Conservation (phyloP, 1,139 yeast genomes). For the Barnettozyma hawaiiensis region DNA sequence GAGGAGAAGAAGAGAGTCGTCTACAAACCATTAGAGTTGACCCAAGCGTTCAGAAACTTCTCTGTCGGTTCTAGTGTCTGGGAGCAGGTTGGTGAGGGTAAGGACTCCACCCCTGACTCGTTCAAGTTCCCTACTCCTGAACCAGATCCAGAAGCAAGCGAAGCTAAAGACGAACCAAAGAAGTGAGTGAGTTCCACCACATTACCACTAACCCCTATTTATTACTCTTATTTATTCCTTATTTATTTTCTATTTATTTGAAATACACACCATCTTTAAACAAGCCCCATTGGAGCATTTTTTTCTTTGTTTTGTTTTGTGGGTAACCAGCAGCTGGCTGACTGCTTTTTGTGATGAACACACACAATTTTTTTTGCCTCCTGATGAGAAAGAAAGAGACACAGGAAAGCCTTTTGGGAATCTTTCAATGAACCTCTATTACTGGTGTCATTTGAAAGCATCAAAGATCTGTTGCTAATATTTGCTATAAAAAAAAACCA, state of each 20-base stretch:
- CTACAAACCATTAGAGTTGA: slow-evolving; percentile 83
- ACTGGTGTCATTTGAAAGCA: background rate
- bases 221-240: slow-evolving; percentile 9
- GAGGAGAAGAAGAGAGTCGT: slow-evolving; percentile 88
- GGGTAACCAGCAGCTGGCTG: too few relatives aligned
- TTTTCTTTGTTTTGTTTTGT: too few relatives aligned
- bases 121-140: slow-evolving; percentile 80
- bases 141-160: slow-evolving; percentile 63
- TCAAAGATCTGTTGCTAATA: background rate
- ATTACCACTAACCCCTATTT: background rate
- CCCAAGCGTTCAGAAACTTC: slow-evolving; percentile 90
- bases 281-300: background rate
- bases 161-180: slow-evolving; percentile 29
- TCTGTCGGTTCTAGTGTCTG: slow-evolving; percentile 83
- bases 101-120: slow-evolving; percentile 73
- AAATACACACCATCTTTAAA: background rate
- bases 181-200: slow-evolving; percentile 13
- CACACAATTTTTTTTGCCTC: too few relatives aligned
- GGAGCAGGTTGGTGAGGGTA: slow-evolving; percentile 90
- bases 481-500: too few relatives aligned
- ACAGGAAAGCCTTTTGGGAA: too few relatives aligned
- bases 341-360: too few relatives aligned
- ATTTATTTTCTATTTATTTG: slow-evolving; percentile 12
- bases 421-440: too few relatives aligned
- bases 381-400: too few relatives aligned